These are phyloP conservation scores for Rhodamnia argentea DNA, from an alignment of 345 rosid genomes.

Conservation along the genomic window DNA sequence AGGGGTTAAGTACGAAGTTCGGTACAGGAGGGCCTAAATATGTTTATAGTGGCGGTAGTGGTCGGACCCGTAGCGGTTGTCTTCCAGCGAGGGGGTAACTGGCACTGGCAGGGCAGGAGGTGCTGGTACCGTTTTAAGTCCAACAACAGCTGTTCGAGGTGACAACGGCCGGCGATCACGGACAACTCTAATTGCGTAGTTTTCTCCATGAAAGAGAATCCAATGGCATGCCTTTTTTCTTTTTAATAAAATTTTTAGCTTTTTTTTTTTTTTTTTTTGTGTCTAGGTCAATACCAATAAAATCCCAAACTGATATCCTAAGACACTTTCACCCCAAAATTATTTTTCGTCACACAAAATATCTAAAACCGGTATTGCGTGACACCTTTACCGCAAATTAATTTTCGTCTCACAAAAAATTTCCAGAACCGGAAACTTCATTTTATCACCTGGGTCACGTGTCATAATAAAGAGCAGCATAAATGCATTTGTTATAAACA, in stretches of 20 bases:
- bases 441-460: not conserved
- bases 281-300: not conserved
- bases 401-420: too few relatives aligned
- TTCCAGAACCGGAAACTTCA: too few relatives aligned
- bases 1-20: not conserved
- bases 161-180: not conserved
- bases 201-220: not conserved
- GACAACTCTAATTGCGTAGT: not conserved
- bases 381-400: not conserved
- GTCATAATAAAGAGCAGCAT: not conserved
- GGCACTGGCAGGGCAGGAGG: not conserved
- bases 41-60: not conserved
- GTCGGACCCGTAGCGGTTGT: not conserved
- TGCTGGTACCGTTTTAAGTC: not conserved
- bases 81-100: not conserved
- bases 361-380: not conserved
- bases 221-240: fast-evolving
- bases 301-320: fast-evolving
- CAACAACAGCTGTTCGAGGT: not conserved
- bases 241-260: too few relatives aligned
- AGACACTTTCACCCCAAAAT: not conserved
- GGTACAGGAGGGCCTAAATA: not conserved
- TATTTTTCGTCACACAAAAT: not conserved
- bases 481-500: not conserved
- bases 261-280: too few relatives aligned